Base-by-base conservation (phyloP, 2,329 filamentous ascomycete genomes). In the Stagonosporopsis chrysanthemi region DNA sequence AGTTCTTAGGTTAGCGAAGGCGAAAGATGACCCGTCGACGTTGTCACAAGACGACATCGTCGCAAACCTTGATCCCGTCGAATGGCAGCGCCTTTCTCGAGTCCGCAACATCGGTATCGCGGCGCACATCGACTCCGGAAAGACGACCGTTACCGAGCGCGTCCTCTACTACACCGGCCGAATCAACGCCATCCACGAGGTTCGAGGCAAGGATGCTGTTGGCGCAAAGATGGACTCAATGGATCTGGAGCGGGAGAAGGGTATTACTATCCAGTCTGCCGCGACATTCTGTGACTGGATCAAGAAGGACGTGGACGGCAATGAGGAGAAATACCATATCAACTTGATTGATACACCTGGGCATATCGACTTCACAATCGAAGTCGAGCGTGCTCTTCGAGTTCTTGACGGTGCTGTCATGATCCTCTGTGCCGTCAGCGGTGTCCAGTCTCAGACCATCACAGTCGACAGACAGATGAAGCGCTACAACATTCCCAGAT, bases 171-270 rank as follows among this genome's bases (percentile, higher is more conserved):
- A 99, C 79, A 98, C 95, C 52, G 95, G 95, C 65, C 90, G 95
- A 75, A 97, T 97, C 80, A 96, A 96, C 76, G 86, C 91, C 29
- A 98, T 99, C 71, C 95, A 99, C 82, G 95, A 99, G 80, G 95
- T 99, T 40, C 87, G 95, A 72, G 92, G 92, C 58, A 93, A 94
- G 74, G 95, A 99, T 84, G 87, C 90, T 33, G 92, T 97, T 38
- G 95, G 95, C 64, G 95, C 95, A 60, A 99, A 99, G 83, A 99
- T 99, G 95, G 95, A 99, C 82, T 97, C 93, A 24, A 99, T 99
- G 95, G 95, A 99, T 69, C 83, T 99, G 67, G 95, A 99, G 81
- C 86, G 95, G 78, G 95, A 98, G 78, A 97, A 97, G 82, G 95
- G 95, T 71, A 99, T 99, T 77, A 99, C 95, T 56, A 99, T 99